phyloP scores from a whole-genome alignment of 1,284 basidiomycete species.

The Anthracocystis walkeri region DNA sequence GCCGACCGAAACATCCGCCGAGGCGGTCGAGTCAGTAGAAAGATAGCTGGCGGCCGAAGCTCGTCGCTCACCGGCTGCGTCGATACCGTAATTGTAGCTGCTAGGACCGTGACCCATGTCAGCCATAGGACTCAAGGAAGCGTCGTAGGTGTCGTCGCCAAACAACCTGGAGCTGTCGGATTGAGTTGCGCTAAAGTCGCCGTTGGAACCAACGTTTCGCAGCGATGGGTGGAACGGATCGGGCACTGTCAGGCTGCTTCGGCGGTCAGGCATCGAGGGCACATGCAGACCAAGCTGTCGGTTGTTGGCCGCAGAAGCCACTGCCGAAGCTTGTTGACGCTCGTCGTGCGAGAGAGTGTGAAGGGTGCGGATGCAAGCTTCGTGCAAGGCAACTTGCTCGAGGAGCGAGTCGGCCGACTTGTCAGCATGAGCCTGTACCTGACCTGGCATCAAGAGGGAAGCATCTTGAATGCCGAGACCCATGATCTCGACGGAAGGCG shows the following conservation, averaged over 20 bases:
- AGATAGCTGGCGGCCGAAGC: constrained; percentile 37
- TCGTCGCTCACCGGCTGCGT: constrained; percentile 9
- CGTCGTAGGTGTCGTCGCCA: constrained; percentile 30
- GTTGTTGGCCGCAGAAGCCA: constrained; percentile 14
- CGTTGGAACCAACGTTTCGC: constrained; percentile 16
- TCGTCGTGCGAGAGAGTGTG: constrained; percentile 21
- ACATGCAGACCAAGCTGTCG: constrained; percentile 4
- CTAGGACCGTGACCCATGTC: constrained; percentile 31
- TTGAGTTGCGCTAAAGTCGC: constrained; percentile 30
- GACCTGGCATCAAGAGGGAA: constrained; percentile 17
- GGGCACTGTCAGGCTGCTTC: constrained; percentile 20
- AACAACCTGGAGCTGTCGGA: constrained; percentile 23
- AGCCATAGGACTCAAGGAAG: constrained; percentile 36
- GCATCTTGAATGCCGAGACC: constrained; percentile 37
- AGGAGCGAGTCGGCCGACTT: constrained; percentile 39
- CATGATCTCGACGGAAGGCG: constrained; percentile 24
- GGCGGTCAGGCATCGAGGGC: constrained; percentile 21
- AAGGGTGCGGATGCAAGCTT: constrained; percentile 32
- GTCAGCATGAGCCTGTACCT: neutral
- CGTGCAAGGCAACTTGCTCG: constrained; percentile 47
- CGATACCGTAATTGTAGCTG: constrained; percentile 1
- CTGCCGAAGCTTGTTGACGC: constrained; percentile 21
- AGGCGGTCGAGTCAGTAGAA: constrained; percentile 37
- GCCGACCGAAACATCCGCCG: constrained; percentile 21
- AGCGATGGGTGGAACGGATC: neutral